A percentile compares a stretch with the other conserved stretches of the same genome.
Evolutionary conservation across 345 rosid genomes (phyloP).

Genomic region (Pistacia integerrima): DNA sequence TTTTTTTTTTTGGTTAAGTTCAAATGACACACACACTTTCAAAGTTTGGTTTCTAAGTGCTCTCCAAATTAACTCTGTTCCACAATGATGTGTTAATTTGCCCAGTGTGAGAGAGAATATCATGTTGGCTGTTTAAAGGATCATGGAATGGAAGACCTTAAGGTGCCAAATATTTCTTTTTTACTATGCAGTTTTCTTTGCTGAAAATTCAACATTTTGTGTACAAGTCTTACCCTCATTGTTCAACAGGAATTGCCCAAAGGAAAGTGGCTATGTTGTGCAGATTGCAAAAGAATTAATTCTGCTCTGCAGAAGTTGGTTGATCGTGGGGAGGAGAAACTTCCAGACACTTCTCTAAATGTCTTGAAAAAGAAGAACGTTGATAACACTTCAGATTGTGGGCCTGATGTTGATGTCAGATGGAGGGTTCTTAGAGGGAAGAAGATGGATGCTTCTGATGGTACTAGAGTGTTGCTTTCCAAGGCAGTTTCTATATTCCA

Average conservation of each 20-base stretch:
- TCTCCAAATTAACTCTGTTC: background rate
- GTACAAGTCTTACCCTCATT: conserved; percentile 15
- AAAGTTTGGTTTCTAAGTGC: conserved; percentile 14
- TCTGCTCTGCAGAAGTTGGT: conserved; percentile 56
- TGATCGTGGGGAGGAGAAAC: conserved; percentile 69
- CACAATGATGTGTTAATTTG: conserved; percentile 18
- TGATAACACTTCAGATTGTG: conserved; percentile 40
- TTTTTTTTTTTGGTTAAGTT: background rate
- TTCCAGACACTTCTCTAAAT: conserved; percentile 54
- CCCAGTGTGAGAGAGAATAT: conserved; percentile 90
- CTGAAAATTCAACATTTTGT: background rate
- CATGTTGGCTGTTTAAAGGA: conserved; percentile 95
- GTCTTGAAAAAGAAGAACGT: conserved; percentile 46
- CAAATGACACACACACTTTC: conserved; percentile 4
- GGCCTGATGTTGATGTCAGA: conserved; percentile 53
- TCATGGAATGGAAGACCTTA: conserved; percentile 69
- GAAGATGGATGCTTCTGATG: conserved; percentile 51
- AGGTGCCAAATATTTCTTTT: conserved; percentile 46
- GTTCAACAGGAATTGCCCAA: conserved; percentile 76
- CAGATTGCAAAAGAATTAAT: conserved; percentile 55
- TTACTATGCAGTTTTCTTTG: conserved; percentile 8
- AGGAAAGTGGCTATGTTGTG: conserved; percentile 87
- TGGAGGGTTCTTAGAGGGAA: conserved; percentile 86
- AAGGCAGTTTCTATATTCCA: conserved; percentile 76
- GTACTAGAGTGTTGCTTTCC: conserved; percentile 52